Percentiles rank a stretch among this genome's conserved stretches.
phyloP scores from a whole-genome alignment of 768 basidiomycete genomes.

The Paxillus rubicundulus region DNA sequence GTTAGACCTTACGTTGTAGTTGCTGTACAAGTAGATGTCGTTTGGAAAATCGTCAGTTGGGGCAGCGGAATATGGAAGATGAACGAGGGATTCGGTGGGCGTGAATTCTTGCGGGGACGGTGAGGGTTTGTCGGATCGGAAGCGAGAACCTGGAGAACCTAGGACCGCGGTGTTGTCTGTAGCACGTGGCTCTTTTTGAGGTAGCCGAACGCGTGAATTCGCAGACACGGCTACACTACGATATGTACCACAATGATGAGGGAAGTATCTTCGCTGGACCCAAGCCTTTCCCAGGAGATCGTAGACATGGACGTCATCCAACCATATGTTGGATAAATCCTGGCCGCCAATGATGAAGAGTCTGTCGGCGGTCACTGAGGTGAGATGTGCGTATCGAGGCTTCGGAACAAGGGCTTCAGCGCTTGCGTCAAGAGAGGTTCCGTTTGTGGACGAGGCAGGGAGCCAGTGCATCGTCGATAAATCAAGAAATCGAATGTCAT shows the following conservation, averaged over 20 bases:
- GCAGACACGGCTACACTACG: conserved; percentile 88
- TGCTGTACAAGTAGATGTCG: conserved; percentile 91
- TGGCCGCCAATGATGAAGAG: conserved; percentile 95
- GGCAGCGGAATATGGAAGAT: conserved; percentile 73
- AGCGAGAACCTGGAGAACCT: conserved; percentile 58
- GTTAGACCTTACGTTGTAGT: conserved; percentile 76
- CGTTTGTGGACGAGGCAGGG: conserved; percentile 36
- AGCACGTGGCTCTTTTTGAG: conserved; percentile 56
- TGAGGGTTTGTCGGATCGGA: conserved; percentile 46
- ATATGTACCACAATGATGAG: conserved; percentile 95
- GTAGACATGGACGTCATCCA: conserved; percentile 90
- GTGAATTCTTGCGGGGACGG: conserved; percentile 48
- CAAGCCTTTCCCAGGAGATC: conserved; percentile 73
- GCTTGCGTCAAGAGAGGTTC: conserved; percentile 34
- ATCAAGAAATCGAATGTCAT: conserved; percentile 90
- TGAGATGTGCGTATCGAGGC: conserved; percentile 93
- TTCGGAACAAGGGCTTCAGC: conserved; percentile 62
- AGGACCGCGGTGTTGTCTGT: conserved; percentile 41
- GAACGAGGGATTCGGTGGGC: conserved; percentile 55
- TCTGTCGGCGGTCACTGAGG: conserved; percentile 77
- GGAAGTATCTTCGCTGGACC: conserved; percentile 78
- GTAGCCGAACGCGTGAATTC: conserved; percentile 59
- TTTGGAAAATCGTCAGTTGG: conserved; percentile 71
- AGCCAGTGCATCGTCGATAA: conserved; percentile 71
- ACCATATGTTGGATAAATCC: conserved; percentile 89